Conservation (phyloP, 1,284 basidiomycete species). For the Polyporus tsugae region DNA sequence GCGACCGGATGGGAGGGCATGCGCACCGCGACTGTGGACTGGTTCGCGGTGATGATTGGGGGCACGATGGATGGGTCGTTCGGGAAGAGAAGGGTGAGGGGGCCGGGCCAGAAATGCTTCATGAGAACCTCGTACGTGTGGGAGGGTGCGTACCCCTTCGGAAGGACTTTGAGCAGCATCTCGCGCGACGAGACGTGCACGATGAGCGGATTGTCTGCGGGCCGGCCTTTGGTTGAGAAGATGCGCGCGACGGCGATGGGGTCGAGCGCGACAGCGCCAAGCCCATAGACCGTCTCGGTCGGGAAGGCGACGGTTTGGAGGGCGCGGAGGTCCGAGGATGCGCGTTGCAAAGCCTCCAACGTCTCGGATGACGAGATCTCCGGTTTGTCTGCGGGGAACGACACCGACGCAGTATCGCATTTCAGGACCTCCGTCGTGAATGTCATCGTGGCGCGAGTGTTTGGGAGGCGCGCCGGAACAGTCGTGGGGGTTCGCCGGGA, state of each 20-base stretch:
- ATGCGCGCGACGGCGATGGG: constrained; percentile 76
- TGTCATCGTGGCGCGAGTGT: constrained; percentile 27
- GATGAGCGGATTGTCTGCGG: constrained; percentile 97
- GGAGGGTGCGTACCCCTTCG: constrained; percentile 65
- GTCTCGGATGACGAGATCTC: constrained; percentile 36
- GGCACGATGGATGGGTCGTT: constrained; percentile 66
- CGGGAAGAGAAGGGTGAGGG: constrained; percentile 93
- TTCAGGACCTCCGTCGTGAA: constrained; percentile 36
- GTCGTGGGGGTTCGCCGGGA: neutral
- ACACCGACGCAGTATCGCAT: constrained; percentile 39
- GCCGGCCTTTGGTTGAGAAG: constrained; percentile 92
- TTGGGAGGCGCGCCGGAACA: neutral
- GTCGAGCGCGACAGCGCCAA: constrained; percentile 87
- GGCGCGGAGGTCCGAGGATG: constrained; percentile 36
- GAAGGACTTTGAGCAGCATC: constrained; percentile 85
- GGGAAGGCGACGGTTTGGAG: constrained; percentile 81
- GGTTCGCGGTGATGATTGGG: constrained; percentile 76
- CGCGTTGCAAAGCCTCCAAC: constrained; percentile 36
- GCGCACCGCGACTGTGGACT: constrained; percentile 88
- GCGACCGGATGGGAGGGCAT: constrained; percentile 97
- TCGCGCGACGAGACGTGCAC: constrained; percentile 90
- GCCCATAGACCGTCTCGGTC: constrained; percentile 98
- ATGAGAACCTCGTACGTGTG: constrained; percentile 78
- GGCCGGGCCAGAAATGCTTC: constrained; percentile 93
- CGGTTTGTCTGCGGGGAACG: constrained; percentile 37